Percentiles rank a stretch among this genome's conserved stretches.
These are phyloP conservation scores for Lobosporangium transversale DNA, from an alignment of 192 early-diverging fungal genomes.

Conservation along the genomic window DNA sequence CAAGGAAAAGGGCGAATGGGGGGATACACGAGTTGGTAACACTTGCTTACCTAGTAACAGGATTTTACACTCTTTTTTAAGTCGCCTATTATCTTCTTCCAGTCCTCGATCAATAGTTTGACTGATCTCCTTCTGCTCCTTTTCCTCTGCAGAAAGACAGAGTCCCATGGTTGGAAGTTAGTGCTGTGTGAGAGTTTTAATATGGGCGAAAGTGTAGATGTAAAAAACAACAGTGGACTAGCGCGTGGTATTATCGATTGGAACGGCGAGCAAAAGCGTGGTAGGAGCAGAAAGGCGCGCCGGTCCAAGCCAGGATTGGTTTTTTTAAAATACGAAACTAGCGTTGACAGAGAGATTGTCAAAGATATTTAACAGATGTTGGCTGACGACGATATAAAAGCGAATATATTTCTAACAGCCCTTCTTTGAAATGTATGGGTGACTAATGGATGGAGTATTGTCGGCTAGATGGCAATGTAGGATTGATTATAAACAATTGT, in stretches of 20 bases:
- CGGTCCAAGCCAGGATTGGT: conserved; percentile 10
- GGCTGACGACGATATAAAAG: no score
- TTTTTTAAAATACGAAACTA: neutral
- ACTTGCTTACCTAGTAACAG: conserved; percentile 71
- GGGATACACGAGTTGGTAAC: no score
- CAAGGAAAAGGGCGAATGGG: no score
- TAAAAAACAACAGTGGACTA: conserved; percentile 4
- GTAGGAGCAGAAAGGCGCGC: neutral
- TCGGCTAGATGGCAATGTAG: no score
- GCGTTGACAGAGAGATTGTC: neutral
- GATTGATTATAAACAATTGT: no score
- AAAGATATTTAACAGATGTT: neutral
- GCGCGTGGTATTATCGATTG: neutral
- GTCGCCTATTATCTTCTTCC: conserved; percentile 66
- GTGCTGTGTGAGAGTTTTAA: conserved; percentile 60
- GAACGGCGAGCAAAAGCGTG: neutral
- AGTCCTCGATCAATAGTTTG: conserved; percentile 68
- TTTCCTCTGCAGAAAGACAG: conserved; percentile 73
- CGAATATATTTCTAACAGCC: no score
- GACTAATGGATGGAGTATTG: no score
- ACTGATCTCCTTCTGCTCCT: conserved; percentile 59
- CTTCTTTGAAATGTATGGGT: no score
- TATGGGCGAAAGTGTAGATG: conserved; percentile 47
- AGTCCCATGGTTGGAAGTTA: conserved; percentile 71
- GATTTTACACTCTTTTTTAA: conserved; percentile 80